phyloP scores from a whole-genome alignment of 257 asterid species.

The Ajuga chamaepitys region DNA sequence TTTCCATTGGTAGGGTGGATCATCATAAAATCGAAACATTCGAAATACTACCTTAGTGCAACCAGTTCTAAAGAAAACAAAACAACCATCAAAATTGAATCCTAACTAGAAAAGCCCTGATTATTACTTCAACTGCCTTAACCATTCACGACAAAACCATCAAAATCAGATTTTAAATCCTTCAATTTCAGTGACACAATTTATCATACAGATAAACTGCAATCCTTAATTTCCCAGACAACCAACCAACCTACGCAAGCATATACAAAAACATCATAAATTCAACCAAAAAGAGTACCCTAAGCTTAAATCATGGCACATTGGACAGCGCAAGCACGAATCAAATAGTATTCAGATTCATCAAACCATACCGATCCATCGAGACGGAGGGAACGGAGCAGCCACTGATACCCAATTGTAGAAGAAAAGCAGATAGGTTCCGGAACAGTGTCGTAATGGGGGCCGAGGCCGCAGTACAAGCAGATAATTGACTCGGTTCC shows the following conservation, averaged over 20 bases:
- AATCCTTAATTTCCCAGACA: neutral
- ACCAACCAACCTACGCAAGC: neutral
- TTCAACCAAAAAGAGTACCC: neutral
- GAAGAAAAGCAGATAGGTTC: conserved; percentile 55
- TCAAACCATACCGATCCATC: conserved; percentile 78
- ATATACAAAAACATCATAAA: conserved; percentile 15
- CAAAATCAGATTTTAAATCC: neutral
- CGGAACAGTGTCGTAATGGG: conserved; percentile 37
- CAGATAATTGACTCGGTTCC: conserved; percentile 65
- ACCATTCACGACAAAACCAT: conserved; percentile 9
- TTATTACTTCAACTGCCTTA: neutral
- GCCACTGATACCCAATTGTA: conserved; percentile 59
- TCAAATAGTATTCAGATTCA: neutral
- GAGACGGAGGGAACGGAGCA: conserved; percentile 65
- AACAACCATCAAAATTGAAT: neutral
- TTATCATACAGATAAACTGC: neutral
- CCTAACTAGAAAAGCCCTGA: neutral
- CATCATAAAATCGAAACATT: neutral
- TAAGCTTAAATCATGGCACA: neutral
- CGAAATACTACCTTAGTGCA: conserved; percentile 1
- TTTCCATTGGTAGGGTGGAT: neutral
- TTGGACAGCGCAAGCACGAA: neutral
- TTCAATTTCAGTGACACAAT: neutral
- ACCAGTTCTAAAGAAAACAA: neutral
- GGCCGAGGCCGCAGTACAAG: conserved; percentile 58